Evolutionary conservation across 208 protist genomes (phyloP), one percentile per base, ranked within the genome.

Genomic region (Trypanosoma mega): DNA sequence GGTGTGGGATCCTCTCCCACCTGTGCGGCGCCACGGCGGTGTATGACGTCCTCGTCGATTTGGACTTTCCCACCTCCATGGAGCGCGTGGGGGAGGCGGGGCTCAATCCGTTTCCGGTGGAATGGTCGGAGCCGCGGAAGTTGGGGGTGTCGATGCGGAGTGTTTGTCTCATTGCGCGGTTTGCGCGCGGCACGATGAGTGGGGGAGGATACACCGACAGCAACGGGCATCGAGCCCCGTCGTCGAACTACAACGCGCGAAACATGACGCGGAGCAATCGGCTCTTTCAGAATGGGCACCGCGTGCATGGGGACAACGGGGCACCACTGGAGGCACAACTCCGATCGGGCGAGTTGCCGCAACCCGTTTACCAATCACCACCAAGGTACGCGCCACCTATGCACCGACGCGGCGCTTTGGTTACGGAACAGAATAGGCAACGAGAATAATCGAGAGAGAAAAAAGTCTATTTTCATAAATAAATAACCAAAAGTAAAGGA

Each of bases 101-200:
- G n/a, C 56, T 95, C 18, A 95, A 95, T 70, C 88, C 88, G 18
- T 92, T 95, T 63, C 85, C 88, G 0, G 85, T 95, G n/a, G 78
- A 83, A 37, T 95, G 88, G 85, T 83, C 83, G 12, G 85, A 95
- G 67, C 85, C 83, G 8, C 75, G 85, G 6, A 92, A 92, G 63
- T 72, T 95, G 29, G 85, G 88, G 12, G 80, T 95, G 21, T 77
- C 78, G 4, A 92, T 95, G 85, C 82, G 75, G n/a, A 84, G 79
- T 44, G 71, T 95, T 20, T 90, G 80, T 55, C 76, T 95, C 37
- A 80, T 88, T 31, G 83, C 76, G 3, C 76, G 82, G 23, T 95
- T 95, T 64, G 66, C 75, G 4, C 81, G 72, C 9, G 88, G 84
- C 26, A 63, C 80, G 14, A 91, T 94, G 76, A 89, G 80, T 48